Evolutionary conservation across 129 eudicot genomes (phyloP).

Genomic region (Scalesia atractyloides): DNA sequence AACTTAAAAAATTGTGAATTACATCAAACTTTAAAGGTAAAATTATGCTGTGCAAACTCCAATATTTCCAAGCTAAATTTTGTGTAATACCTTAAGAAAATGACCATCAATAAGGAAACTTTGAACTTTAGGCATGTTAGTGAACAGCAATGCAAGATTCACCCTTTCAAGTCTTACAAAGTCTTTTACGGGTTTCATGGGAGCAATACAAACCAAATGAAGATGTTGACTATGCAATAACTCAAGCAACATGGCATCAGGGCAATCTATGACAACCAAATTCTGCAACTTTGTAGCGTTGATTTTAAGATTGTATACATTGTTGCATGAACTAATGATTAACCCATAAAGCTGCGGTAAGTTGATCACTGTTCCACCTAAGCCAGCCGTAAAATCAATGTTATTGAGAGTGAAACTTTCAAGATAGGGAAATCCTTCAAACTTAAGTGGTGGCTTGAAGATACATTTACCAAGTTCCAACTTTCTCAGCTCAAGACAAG

Average conservation of each 20-base stretch:
- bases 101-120: neutral
- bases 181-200: neutral
- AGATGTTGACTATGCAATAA: neutral
- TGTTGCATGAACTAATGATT: neutral
- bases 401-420: neutral
- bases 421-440: conserved; percentile 20
- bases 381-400: conserved; percentile 2
- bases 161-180: neutral
- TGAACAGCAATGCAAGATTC: neutral
- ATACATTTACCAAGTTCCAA: neutral
- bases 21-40: neutral
- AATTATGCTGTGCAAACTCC: neutral
- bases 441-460: conserved; percentile 15
- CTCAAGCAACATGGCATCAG: conserved; percentile 8
- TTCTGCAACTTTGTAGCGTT: neutral
- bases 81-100: conserved; percentile 17
- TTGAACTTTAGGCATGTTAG: neutral
- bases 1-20: neutral
- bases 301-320: neutral
- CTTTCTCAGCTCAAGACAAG: conserved; percentile 13
- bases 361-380: neutral
- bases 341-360: conserved; percentile 11
- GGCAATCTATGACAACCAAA: neutral
- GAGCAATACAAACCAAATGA: neutral
- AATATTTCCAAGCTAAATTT: neutral